Percentiles rank a stretch among this genome's conserved stretches.
These are phyloP conservation scores for Atalantia buxifolia DNA, from an alignment of 345 rosid species.

Conservation along the genomic window DNA sequence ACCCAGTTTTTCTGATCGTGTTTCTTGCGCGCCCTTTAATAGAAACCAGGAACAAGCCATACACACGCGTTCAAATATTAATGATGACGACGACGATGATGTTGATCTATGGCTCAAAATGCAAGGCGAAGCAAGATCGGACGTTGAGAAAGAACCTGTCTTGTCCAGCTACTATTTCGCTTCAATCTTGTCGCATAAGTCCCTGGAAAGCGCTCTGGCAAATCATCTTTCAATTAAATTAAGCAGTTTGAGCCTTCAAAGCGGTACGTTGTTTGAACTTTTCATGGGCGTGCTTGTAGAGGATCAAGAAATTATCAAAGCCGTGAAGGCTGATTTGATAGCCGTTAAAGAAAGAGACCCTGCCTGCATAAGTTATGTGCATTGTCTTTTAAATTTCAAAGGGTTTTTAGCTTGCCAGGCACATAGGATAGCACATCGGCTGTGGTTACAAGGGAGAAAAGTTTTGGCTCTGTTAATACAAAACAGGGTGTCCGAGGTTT, in stretches of 20 bases:
- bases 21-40: slow-evolving; percentile 26
- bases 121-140: slow-evolving; percentile 60
- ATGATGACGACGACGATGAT: neutral
- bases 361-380: slow-evolving; percentile 73
- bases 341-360: slow-evolving; percentile 84
- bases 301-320: slow-evolving; percentile 40
- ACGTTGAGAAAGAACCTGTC: slow-evolving; percentile 61
- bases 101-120: slow-evolving; percentile 58
- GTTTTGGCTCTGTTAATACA: slow-evolving; percentile 69
- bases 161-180: slow-evolving; percentile 62
- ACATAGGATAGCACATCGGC: slow-evolving; percentile 72
- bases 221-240: slow-evolving; percentile 66
- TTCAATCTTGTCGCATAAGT: slow-evolving; percentile 58
- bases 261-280: slow-evolving; percentile 52
- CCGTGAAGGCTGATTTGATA: slow-evolving; percentile 57
- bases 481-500: slow-evolving; percentile 69
- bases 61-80: slow-evolving; percentile 25
- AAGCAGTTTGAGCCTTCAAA: slow-evolving; percentile 57
- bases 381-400: slow-evolving; percentile 72
- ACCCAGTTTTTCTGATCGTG: slow-evolving; percentile 33
- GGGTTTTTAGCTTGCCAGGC: slow-evolving; percentile 82
- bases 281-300: slow-evolving; percentile 54
- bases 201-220: slow-evolving; percentile 69
- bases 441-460: slow-evolving; percentile 64
- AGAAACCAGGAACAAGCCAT: slow-evolving; percentile 30